Evolutionary conservation across 1,284 basidiomycete species (phyloP).

Genomic region (Ustilago trichophora): DNA sequence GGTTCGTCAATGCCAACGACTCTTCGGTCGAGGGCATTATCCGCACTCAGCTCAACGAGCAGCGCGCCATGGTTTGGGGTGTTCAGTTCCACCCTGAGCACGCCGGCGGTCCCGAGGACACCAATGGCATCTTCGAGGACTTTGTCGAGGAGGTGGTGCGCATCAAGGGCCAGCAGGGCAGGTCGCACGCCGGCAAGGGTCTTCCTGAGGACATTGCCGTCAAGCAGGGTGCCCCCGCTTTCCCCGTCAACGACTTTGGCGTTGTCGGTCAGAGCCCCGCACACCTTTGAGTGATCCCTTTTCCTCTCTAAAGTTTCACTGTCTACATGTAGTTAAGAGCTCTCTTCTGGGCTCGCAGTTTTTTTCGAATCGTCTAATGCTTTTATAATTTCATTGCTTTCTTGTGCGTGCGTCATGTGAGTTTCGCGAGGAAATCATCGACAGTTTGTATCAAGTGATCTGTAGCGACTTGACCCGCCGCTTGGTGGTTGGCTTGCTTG

Average conservation of each 20-base stretch:
- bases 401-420: conserved; percentile 1
- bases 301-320: not conserved
- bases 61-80: conserved; percentile 59
- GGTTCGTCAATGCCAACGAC: conserved; percentile 66
- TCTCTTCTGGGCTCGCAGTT: too few relatives aligned
- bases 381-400: not conserved
- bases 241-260: conserved; percentile 37
- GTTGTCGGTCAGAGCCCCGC: conserved; percentile 37
- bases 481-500: conserved; percentile 54
- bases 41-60: conserved; percentile 41
- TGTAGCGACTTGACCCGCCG: conserved; percentile 37
- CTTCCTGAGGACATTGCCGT: conserved; percentile 24
- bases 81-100: conserved; percentile 66
- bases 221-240: conserved; percentile 35
- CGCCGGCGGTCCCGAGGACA: conserved; percentile 65
- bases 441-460: conserved; percentile 34
- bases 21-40: conserved; percentile 64
- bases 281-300: conserved; percentile 11
- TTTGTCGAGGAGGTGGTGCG: conserved; percentile 61
- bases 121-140: conserved; percentile 64
- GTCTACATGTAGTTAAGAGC: too few relatives aligned
- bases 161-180: conserved; percentile 47
- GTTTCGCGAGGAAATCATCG: conserved; percentile 12
- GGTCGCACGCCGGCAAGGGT: conserved; percentile 23
- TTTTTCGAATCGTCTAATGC: conserved; percentile 5